These are phyloP conservation scores for Musa acuminata DNA, from an alignment of 176 grass and related monocot genomes.

Conservation along the genomic window DNA sequence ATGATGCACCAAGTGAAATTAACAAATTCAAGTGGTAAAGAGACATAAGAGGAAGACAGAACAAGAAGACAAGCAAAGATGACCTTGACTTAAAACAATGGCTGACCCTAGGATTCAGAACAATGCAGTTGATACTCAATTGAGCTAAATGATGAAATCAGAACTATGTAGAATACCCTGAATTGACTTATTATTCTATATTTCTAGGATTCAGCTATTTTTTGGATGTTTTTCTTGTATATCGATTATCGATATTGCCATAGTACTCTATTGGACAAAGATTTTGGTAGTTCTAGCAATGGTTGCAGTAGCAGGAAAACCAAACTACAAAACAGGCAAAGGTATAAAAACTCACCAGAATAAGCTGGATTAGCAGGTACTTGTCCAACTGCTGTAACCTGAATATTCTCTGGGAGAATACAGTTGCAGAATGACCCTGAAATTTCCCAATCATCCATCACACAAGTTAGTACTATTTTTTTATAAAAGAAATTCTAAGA, in stretches of 20 bases:
- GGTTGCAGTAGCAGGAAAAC: not conserved
- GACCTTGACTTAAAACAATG: not conserved
- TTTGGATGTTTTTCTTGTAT: not conserved
- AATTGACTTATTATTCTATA: not conserved
- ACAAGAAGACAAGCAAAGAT: not conserved
- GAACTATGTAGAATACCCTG: not conserved
- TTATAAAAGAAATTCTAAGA: not conserved
- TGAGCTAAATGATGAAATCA: not conserved
- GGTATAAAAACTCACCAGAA: slow-evolving; percentile 42
- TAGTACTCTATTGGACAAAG: not conserved
- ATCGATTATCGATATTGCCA: not conserved
- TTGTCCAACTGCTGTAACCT: slow-evolving; percentile 52
- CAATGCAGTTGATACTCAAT: not conserved
- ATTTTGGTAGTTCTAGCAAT: not conserved
- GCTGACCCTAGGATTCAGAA: not conserved
- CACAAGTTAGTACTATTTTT: not conserved
- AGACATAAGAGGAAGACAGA: not conserved
- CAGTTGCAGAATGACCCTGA: slow-evolving; percentile 73
- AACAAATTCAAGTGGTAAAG: not conserved
- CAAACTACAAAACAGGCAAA: not conserved
- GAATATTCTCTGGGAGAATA: slow-evolving; percentile 74
- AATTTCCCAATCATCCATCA: not conserved
- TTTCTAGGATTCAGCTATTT: not conserved
- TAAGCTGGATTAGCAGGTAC: slow-evolving; percentile 34
- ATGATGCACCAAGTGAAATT: not conserved